These are phyloP conservation scores for Dryas drummondii DNA, from an alignment of 306 rosid genomes.

Conservation along the genomic window DNA sequence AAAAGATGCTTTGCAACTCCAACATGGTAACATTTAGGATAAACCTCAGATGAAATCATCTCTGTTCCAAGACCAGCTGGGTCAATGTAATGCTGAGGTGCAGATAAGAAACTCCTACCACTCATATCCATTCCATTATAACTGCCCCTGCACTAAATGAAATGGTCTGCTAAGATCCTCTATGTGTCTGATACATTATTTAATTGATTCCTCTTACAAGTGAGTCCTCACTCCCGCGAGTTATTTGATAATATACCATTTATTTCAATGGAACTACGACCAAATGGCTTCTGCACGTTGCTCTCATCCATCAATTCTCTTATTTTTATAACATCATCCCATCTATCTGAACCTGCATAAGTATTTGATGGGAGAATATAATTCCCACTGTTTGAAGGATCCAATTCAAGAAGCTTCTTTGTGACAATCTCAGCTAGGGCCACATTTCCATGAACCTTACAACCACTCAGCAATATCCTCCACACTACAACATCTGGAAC, in stretches of 20 bases:
- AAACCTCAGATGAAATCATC: background rate
- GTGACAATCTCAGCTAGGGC: constrained; percentile 67
- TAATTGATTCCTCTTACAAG: constrained; percentile 5
- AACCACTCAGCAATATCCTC: constrained; percentile 80
- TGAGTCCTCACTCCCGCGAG: constrained; percentile 15
- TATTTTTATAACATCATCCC: constrained; percentile 78
- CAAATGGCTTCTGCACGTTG: constrained; percentile 72
- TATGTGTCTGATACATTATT: background rate
- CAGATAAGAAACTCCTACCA: background rate
- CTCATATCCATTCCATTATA: background rate
- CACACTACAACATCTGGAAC: constrained; percentile 66
- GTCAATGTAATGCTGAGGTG: background rate
- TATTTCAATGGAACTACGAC: constrained; percentile 69
- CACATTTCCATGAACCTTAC: constrained; percentile 73
- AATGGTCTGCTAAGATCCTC: background rate
- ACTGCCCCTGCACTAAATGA: background rate
- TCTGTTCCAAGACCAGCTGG: background rate
- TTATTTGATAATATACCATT: constrained; percentile 22
- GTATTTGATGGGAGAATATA: constrained; percentile 69
- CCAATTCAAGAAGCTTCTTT: constrained; percentile 69
- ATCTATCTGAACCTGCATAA: constrained; percentile 71
- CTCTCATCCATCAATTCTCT: constrained; percentile 64
- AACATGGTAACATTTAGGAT: background rate
- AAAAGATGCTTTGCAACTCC: background rate
- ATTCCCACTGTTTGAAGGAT: constrained; percentile 70